phyloP scores from a whole-genome alignment of 2,329 filamentous ascomycete species.

The Gremmenia infestans region DNA sequence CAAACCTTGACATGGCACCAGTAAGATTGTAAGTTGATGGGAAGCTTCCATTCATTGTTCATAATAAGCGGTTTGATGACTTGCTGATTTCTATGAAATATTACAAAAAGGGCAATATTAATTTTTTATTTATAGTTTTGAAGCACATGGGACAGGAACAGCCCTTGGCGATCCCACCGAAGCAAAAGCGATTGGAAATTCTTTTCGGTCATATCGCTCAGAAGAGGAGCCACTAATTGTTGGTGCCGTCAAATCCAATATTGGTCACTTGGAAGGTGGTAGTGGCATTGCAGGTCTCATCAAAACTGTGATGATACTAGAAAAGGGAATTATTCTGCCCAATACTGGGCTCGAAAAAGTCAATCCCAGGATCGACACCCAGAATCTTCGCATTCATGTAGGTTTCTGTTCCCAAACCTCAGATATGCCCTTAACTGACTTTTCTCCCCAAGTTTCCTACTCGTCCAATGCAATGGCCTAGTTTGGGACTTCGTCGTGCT shows the following conservation, averaged over 20 bases:
- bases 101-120: too few species aligned
- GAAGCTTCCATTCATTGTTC: too few species aligned
- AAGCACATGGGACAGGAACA: conserved; percentile 9
- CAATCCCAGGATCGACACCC: conserved; percentile 15
- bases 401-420: background rate
- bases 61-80: too few species aligned
- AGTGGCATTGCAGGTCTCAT: conserved; percentile 16
- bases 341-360: background rate
- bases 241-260: conserved; percentile 9
- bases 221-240: background rate
- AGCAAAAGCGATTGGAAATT: background rate
- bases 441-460: conserved; percentile 5
- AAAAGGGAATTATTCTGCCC: conserved; percentile 30
- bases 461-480: conserved; percentile 8
- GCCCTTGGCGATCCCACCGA: background rate
- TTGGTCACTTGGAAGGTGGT: conserved; percentile 23
- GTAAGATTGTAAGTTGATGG: background rate
- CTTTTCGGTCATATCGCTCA: background rate
- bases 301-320: conserved; percentile 12
- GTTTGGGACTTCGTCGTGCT: conserved; percentile 9
- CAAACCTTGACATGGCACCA: background rate
- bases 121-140: background rate
- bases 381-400: conserved; percentile 30
- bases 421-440: background rate
- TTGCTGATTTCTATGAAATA: too few species aligned